Evolutionary conservation across 2,329 filamentous ascomycete genomes (phyloP).

Genomic region (Colletotrichum eleusines): DNA sequence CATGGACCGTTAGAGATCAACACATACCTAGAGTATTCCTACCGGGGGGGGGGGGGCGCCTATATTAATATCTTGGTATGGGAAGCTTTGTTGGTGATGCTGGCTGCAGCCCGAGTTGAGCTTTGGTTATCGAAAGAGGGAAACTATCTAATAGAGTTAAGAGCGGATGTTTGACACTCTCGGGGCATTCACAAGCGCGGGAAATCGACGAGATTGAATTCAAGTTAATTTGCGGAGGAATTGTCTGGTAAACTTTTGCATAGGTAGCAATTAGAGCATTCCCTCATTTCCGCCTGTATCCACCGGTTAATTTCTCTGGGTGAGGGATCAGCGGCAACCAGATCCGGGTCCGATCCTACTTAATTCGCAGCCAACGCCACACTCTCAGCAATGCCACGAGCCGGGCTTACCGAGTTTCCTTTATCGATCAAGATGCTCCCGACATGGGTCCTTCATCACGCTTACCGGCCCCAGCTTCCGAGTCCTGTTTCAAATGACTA

Average conservation of each 20-base stretch:
- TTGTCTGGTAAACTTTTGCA: too few relatives aligned
- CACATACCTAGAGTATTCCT: too few relatives aligned
- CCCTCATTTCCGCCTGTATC: conserved; percentile 9
- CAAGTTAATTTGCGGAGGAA: conserved; percentile 28
- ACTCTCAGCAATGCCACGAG: neutral
- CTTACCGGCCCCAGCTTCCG: neutral
- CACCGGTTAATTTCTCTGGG: conserved; percentile 34
- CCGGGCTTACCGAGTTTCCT: conserved; percentile 15
- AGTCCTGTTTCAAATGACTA: neutral
- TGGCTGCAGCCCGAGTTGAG: conserved; percentile 5
- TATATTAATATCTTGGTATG: neutral
- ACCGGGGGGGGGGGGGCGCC: too few relatives aligned
- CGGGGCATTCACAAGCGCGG: conserved; percentile 13
- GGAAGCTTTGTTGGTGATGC: conserved; percentile 14
- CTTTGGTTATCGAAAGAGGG: neutral
- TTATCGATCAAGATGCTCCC: neutral
- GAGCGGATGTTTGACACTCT: conserved; percentile 16
- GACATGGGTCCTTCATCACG: neutral
- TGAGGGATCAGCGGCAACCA: conserved; percentile 1
- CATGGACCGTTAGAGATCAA: neutral
- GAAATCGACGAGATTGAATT: too few relatives aligned
- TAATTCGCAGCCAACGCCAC: conserved; percentile 30
- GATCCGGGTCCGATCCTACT: neutral
- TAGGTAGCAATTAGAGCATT: too few relatives aligned
- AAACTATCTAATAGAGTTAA: neutral